phyloP scores from a whole-genome alignment of 2,329 filamentous ascomycete species.

The Aspergillus caelatus region DNA sequence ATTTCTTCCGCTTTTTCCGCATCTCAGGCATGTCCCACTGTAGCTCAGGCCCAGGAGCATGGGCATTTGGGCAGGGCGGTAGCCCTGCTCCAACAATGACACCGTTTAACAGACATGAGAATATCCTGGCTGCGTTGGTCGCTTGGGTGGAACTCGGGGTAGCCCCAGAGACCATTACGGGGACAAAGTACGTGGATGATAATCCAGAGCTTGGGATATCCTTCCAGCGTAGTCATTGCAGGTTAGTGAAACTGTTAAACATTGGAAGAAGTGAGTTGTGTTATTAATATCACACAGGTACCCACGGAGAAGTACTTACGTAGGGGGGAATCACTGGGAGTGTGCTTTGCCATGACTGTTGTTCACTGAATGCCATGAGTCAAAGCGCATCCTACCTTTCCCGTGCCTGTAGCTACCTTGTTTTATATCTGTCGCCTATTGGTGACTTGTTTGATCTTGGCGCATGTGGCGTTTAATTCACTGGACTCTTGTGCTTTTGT shows the following conservation, averaged over 20 bases:
- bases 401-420: neutral
- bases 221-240: conserved; percentile 8
- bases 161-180: conserved; percentile 7
- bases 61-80: conserved; percentile 10
- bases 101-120: conserved; percentile 1
- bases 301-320: neutral
- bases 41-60: conserved; percentile 7
- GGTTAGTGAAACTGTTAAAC: neutral
- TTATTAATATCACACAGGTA: neutral
- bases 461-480: neutral
- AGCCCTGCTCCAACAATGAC: neutral
- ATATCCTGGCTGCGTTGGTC: conserved; percentile 12
- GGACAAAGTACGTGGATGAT: conserved; percentile 12
- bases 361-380: no score
- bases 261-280: neutral
- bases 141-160: conserved; percentile 12
- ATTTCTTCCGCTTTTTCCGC: conserved; percentile 13
- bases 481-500: neutral
- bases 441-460: neutral
- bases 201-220: conserved; percentile 1
- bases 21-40: conserved; percentile 15
- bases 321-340: neutral
- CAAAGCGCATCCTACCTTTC: neutral
- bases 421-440: neutral
- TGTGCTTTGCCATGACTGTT: neutral